Conservation (phyloP, 306 rosid species). For the Trichosanthes cucumerina region DNA sequence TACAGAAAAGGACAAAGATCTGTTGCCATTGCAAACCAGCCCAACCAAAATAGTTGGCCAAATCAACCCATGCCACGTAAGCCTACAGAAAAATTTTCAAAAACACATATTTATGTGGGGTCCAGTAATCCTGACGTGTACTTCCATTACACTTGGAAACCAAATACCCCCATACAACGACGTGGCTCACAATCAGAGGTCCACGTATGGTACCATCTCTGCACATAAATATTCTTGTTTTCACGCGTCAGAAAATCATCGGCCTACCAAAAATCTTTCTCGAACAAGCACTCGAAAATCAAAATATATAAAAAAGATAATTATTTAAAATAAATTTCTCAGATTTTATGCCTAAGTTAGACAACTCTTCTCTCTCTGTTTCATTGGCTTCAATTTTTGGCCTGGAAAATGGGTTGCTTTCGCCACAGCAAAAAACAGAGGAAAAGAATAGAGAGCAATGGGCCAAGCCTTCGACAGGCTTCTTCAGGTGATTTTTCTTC, state of each 20-base stretch:
- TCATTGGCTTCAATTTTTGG: neutral
- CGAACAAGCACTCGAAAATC: neutral
- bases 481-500: neutral
- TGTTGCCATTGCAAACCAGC: neutral
- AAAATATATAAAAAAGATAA: neutral
- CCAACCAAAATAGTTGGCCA: neutral
- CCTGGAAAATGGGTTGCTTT: conserved; percentile 3
- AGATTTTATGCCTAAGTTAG: neutral
- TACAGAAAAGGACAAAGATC: neutral
- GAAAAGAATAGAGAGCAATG: neutral
- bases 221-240: neutral
- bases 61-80: neutral
- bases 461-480: neutral
- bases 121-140: neutral
- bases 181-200: neutral
- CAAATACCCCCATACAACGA: neutral
- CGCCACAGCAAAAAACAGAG: neutral
- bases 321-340: neutral
- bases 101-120: too few species aligned
- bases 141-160: neutral
- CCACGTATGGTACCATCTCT: neutral
- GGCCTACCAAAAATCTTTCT: neutral
- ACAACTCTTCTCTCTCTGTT: neutral
- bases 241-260: neutral
- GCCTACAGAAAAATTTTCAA: neutral